Base-by-base conservation (phyloP, 1,284 basidiomycete genomes). In the Cutaneotrichosporon sp. region DNA sequence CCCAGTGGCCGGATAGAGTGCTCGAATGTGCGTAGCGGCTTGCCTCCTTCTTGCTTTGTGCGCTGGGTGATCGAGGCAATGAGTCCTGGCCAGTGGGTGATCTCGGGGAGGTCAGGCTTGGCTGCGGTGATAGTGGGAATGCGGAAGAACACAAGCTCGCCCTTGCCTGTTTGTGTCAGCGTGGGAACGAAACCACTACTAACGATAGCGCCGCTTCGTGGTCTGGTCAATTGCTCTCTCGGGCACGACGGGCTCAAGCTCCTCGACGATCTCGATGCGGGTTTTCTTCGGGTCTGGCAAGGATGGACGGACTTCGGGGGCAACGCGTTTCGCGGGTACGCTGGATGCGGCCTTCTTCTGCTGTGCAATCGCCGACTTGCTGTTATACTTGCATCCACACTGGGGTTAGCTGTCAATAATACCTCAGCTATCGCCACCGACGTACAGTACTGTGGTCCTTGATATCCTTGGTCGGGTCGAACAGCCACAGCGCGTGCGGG, bases 31-130 rank as follows among this genome's bases (percentile, higher is more conserved):
- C 29, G 29, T 14, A 31, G 4, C 37, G 20, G 20, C 38, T 46
- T 16, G 57, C 52, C 16, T 31, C 31, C 9, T 32, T 17, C 9
- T 26, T 19, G n/a, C n/a, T n/a, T n/a, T n/a, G 31, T 8, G 7
- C 26, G 32, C 20, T 52, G 38, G 17, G 44, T 49, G 20, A 52
- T 54, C 5, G 37, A 41, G 12, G 64, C 55, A 12, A 68, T 52
- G 3, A 71, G 52, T 2, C 61, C 70, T 3, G 71, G 71, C 71
- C 71, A 73, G 42, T 71, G 71, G 0, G 70, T 71, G 29, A 73
- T 61, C 3, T 52, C 43, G 8, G 59, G 60, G 1, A 65, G 33
- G 9, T 44, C 52, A 39, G 32, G 19, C 5, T 41, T 35, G 11
- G 66, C 63, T 5, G 67, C 49, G 7, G 42, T 8, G 34, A 71